Conservation (phyloP, 805 yeast genomes). For the Ogataea dorogensis region DNA sequence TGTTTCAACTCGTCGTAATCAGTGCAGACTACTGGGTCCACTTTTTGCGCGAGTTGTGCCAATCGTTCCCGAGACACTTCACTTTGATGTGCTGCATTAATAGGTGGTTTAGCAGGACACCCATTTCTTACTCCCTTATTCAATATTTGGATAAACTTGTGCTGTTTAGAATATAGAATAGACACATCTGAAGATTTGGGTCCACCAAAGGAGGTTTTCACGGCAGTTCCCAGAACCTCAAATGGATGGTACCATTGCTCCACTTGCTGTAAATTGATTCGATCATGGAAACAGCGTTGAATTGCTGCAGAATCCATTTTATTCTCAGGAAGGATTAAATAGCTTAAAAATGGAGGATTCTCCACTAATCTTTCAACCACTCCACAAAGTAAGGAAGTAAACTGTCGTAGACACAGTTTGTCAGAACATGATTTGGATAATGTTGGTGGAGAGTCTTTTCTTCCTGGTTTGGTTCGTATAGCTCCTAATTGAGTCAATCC, state of each 20-base stretch:
- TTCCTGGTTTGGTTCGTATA: constrained; percentile 91
- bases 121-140: constrained; percentile 66
- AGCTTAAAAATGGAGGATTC: constrained; percentile 41
- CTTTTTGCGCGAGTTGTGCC: not conserved
- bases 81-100: constrained; percentile 3
- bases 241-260: constrained; percentile 6
- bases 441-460: constrained; percentile 71
- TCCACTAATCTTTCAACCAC: constrained; percentile 37
- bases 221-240: constrained; percentile 18
- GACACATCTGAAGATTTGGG: constrained; percentile 22
- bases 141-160: constrained; percentile 37
- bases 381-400: constrained; percentile 50
- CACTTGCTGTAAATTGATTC: constrained; percentile 13
- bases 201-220: constrained; percentile 5
- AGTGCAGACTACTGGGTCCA: not conserved
- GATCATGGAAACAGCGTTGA: constrained; percentile 41
- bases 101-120: constrained; percentile 17
- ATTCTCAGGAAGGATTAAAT: constrained; percentile 46
- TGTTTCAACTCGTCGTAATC: constrained; percentile 3
- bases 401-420: constrained; percentile 67
- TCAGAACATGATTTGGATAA: constrained; percentile 88
- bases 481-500: constrained; percentile 54
- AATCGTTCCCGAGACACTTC: constrained; percentile 4
- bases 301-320: constrained; percentile 33
- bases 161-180: constrained; percentile 28